A percentile compares a stretch with the other conserved stretches of the same genome.
Evolutionary conservation across 2,329 filamentous ascomycete genomes (phyloP).

Genomic region (Fusarium secorum): DNA sequence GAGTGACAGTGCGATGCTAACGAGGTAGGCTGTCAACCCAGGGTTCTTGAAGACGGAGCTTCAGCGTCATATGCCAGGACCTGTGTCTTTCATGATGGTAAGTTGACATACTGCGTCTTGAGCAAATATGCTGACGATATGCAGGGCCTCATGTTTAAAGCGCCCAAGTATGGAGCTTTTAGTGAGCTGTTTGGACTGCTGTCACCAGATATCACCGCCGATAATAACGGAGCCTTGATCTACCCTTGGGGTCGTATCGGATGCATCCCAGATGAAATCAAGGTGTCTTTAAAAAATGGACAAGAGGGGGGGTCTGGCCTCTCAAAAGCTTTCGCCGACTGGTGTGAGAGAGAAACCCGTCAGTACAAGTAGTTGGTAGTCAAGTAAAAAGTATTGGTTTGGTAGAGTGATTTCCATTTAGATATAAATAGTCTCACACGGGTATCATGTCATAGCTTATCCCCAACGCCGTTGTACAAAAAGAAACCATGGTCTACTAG

Average conservation of each 20-base stretch:
- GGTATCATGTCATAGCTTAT: slow-evolving; percentile 21
- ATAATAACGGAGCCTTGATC: slow-evolving; percentile 25
- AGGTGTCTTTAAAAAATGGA: slow-evolving; percentile 11
- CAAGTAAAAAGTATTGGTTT: neutral
- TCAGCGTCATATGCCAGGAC: slow-evolving; percentile 26
- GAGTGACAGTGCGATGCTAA: neutral
- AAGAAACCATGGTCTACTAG: neutral
- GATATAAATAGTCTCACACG: neutral
- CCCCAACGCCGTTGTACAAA: slow-evolving; percentile 8
- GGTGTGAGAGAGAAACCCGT: slow-evolving; percentile 24
- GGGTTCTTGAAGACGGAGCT: slow-evolving; percentile 34
- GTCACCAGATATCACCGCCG: slow-evolving; percentile 23
- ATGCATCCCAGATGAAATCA: slow-evolving; percentile 17
- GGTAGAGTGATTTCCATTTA: neutral
- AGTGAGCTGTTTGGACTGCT: slow-evolving; percentile 33
- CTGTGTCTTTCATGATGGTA: slow-evolving; percentile 31
- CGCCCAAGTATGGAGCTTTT: slow-evolving; percentile 30
- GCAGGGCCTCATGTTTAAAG: slow-evolving; percentile 29
- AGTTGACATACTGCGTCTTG: neutral
- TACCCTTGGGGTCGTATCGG: slow-evolving; percentile 29
- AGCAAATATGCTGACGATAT: neutral
- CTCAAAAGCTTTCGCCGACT: slow-evolving; percentile 10
- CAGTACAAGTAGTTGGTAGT: neutral
- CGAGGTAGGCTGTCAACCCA: slow-evolving; percentile 25
- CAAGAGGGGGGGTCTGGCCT: slow-evolving; percentile 10